Percentiles rank a stretch among this genome's conserved stretches.
Conservation (phyloP, 2,329 filamentous ascomycete species). For the Pseudocercospora fijiensis region DNA sequence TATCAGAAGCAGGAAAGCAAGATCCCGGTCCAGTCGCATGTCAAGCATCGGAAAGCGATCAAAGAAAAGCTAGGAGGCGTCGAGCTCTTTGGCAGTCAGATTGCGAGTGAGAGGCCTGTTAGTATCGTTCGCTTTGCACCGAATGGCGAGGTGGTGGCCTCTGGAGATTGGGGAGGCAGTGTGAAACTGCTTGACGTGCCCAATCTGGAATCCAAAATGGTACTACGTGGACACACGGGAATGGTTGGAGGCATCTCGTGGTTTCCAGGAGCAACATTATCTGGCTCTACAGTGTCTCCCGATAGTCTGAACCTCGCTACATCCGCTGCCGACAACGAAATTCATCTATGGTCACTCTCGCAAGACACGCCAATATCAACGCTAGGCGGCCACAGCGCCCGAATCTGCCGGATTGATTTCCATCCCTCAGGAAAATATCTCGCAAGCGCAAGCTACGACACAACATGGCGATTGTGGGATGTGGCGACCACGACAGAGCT, state of each 20-base stretch:
- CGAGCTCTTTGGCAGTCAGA: conserved; percentile 90
- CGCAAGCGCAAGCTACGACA: conserved; percentile 92
- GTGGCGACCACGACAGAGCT: conserved; percentile 81
- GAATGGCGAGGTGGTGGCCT: conserved; percentile 76
- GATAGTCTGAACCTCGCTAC: conserved; percentile 81
- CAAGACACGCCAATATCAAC: conserved; percentile 83
- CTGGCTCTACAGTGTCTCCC: conserved; percentile 65
- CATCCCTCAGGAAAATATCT: conserved; percentile 88
- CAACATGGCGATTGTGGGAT: conserved; percentile 96
- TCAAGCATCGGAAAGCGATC: conserved; percentile 85
- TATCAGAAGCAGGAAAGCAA: conserved; percentile 77
- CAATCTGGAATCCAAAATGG: conserved; percentile 72
- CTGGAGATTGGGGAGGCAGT: conserved; percentile 89
- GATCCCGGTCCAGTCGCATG: conserved; percentile 83
- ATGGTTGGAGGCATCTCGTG: conserved; percentile 88
- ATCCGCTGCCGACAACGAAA: conserved; percentile 81
- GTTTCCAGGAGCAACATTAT: conserved; percentile 78
- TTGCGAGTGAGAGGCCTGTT: conserved; percentile 83
- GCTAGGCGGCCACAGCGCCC: conserved; percentile 76
- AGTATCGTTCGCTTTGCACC: conserved; percentile 91
- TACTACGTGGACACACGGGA: conserved; percentile 79
- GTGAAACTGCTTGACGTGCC: conserved; percentile 84
- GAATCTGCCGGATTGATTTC: conserved; percentile 90
- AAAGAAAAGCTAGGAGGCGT: conserved; percentile 80
- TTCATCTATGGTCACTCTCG: conserved; percentile 86